Conservation (phyloP, 2,329 filamentous ascomycete genomes). For the Pseudogymnoascus sp. region DNA sequence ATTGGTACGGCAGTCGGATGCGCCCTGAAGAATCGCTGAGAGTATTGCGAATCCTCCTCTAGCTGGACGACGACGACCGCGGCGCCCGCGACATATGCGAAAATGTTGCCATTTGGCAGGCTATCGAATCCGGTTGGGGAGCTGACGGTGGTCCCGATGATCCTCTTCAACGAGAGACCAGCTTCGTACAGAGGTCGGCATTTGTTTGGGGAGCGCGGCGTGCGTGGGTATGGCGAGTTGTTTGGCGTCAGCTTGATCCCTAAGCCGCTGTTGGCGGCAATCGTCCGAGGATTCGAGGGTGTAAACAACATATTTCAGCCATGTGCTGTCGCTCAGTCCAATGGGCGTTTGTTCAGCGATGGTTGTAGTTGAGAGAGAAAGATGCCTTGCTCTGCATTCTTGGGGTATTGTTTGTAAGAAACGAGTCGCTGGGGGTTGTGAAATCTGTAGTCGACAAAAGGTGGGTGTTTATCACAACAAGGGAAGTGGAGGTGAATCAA, state of each 20-base stretch:
- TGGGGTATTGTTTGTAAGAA: background rate
- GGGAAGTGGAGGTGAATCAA: background rate
- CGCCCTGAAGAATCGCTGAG: constrained; percentile 85
- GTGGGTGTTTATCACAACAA: constrained; percentile 1
- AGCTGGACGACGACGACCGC: constrained; percentile 86
- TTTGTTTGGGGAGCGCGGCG: constrained; percentile 52
- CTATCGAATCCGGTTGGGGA: constrained; percentile 82
- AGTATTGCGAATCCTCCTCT: constrained; percentile 53
- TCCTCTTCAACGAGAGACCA: constrained; percentile 66
- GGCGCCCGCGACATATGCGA: constrained; percentile 88
- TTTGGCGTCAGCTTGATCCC: constrained; percentile 63
- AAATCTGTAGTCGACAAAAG: background rate
- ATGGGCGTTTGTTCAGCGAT: background rate
- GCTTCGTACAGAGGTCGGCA: constrained; percentile 44
- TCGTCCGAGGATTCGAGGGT: constrained; percentile 25
- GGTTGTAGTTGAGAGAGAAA: background rate
- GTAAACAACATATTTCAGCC: constrained; percentile 30
- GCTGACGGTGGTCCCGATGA: constrained; percentile 83
- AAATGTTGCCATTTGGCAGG: constrained; percentile 58
- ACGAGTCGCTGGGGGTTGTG: background rate
- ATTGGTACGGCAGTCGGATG: constrained; percentile 66
- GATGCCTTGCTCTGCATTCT: background rate
- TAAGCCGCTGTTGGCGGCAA: constrained; percentile 25
- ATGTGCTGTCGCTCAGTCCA: constrained; percentile 16
- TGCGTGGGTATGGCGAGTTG: constrained; percentile 61